Evolutionary conservation across 73 alveolate species (phyloP).

Genomic region (Tetrahymena elliotti): DNA sequence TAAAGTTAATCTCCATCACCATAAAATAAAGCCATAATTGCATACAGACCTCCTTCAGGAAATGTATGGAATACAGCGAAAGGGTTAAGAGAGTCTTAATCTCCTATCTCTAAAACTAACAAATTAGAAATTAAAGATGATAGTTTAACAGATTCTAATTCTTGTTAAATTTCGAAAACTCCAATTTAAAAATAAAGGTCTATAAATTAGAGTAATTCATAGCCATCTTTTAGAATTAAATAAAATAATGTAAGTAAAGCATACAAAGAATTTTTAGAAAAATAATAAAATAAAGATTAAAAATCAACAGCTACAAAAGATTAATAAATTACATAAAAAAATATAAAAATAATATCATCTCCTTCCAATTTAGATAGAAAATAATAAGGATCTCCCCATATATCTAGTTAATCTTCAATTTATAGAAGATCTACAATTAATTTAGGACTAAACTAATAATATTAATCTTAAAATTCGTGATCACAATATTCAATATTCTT

Average conservation of each 20-base stretch:
- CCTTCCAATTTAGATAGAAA: background rate
- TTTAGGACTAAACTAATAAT: background rate
- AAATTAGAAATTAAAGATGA: background rate
- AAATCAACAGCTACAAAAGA: background rate
- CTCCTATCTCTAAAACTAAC: background rate
- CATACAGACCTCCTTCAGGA: background rate
- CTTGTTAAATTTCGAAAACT: background rate
- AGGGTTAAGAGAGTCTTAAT: background rate
- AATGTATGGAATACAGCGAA: background rate
- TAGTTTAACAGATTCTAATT: background rate
- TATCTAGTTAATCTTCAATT: too few species aligned
- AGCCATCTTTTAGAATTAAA: background rate
- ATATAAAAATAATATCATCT: background rate
- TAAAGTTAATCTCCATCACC: background rate
- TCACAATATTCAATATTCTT: too few species aligned
- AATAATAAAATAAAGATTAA: background rate
- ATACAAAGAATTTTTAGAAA: background rate
- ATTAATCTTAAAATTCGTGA: background rate
- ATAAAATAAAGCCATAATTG: background rate
- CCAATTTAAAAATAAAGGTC: background rate
- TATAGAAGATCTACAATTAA: background rate
- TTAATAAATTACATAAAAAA: background rate
- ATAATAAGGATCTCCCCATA: background rate
- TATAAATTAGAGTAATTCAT: background rate
- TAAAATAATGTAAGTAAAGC: background rate